Percentiles rank a stretch among this genome's conserved stretches.
Conservation (phyloP, 2,329 filamentous ascomycete species). For the Cladosporium sphaerospermum region DNA sequence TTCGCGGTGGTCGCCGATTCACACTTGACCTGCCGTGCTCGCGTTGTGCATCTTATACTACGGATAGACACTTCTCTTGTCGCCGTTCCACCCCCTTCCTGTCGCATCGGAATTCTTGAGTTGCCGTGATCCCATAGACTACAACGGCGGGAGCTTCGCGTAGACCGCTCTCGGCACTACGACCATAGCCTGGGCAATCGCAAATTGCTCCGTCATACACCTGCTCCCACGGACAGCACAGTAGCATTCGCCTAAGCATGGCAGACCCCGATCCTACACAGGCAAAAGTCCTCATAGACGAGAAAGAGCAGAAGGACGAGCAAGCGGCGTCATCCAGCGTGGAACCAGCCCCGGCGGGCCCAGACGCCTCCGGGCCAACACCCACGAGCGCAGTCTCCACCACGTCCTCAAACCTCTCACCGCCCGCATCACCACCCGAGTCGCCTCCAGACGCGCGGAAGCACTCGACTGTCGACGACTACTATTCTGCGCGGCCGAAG, state of each 20-base stretch:
- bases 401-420: constrained; percentile 19
- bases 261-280: constrained; percentile 8
- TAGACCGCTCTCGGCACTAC: too few species aligned
- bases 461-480: constrained; percentile 18
- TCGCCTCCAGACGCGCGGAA: constrained; percentile 14
- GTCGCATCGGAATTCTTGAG: too few species aligned
- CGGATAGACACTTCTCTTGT: too few species aligned
- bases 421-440: constrained; percentile 22
- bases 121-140: too few species aligned
- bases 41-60: too few species aligned
- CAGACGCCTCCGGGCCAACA: constrained; percentile 2
- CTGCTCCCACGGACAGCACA: background rate
- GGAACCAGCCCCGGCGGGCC: background rate
- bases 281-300: constrained; percentile 13
- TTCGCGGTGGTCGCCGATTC: too few species aligned
- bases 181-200: too few species aligned
- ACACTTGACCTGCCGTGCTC: too few species aligned
- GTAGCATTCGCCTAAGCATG: background rate
- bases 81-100: too few species aligned
- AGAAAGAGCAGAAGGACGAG: constrained; percentile 1
- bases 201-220: too few species aligned
- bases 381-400: background rate
- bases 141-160: too few species aligned
- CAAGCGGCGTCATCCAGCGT: background rate
- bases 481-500: constrained; percentile 24